Evolutionary conservation across 2,329 filamentous ascomycete genomes (phyloP).

Genomic region (Alternaria sp.): DNA sequence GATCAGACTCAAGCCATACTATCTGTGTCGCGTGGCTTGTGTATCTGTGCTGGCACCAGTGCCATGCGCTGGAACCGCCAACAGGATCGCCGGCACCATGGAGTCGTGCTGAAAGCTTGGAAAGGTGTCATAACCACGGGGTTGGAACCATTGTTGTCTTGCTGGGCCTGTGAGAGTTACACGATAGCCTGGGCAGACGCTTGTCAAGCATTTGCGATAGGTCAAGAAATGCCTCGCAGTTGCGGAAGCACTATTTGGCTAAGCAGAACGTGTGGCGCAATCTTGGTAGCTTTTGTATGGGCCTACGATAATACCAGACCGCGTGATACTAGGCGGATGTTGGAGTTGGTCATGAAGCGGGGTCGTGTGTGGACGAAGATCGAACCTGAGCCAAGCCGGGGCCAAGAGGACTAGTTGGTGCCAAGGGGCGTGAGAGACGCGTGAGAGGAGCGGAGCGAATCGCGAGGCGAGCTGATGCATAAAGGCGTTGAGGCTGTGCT

Average conservation of each 20-base stretch:
- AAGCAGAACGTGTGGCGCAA: slow-evolving; percentile 9
- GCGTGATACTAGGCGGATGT: slow-evolving; percentile 3
- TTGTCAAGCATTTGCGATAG: slow-evolving; percentile 4
- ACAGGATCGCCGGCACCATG: slow-evolving; percentile 1
- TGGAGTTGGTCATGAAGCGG: slow-evolving; percentile 10
- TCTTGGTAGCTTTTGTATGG: not conserved
- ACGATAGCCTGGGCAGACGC: slow-evolving; percentile 15
- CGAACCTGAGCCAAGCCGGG: slow-evolving; percentile 6
- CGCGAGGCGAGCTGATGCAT: slow-evolving; percentile 27
- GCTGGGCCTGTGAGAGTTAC: slow-evolving; percentile 21
- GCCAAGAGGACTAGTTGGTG: slow-evolving; percentile 19
- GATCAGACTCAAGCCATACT: slow-evolving; percentile 1
- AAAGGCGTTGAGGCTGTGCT: slow-evolving; percentile 44
- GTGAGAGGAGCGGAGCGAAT: slow-evolving; percentile 27
- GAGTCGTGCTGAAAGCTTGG: slow-evolving; percentile 5
- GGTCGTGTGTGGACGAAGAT: slow-evolving; percentile 5
- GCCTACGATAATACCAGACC: not conserved
- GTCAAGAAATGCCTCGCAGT: slow-evolving; percentile 15
- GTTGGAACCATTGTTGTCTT: slow-evolving; percentile 19
- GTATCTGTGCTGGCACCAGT: slow-evolving; percentile 20
- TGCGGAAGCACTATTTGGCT: slow-evolving; percentile 10
- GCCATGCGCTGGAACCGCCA: slow-evolving; percentile 12
- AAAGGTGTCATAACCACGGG: slow-evolving; percentile 24
- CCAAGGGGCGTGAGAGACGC: slow-evolving; percentile 16
- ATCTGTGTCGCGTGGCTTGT: slow-evolving; percentile 14